A percentile compares a stretch with the other conserved stretches of the same genome.
These are phyloP conservation scores for Calonectria ilicicola DNA, from an alignment of 2,329 filamentous ascomycete genomes.

Conservation along the genomic window DNA sequence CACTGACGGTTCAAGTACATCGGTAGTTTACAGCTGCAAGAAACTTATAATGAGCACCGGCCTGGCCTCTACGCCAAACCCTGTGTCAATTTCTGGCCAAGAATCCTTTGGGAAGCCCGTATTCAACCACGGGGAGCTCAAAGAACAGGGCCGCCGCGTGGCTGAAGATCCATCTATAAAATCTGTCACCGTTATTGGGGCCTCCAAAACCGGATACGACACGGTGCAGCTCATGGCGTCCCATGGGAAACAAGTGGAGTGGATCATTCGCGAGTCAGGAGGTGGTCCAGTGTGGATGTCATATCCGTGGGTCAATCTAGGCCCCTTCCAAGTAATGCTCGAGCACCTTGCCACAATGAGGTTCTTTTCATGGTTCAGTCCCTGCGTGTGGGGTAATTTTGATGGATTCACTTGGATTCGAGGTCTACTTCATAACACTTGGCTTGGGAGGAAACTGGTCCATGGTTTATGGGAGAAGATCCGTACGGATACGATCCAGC, in stretches of 20 bases:
- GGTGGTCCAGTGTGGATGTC: constrained; percentile 13
- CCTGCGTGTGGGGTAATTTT: not conserved
- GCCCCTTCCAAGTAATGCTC: not conserved
- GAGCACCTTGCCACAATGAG: not conserved
- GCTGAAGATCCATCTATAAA: not conserved
- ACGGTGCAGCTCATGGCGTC: not conserved
- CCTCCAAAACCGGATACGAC: constrained; percentile 2
- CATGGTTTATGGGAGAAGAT: not conserved
- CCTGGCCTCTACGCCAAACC: not conserved
- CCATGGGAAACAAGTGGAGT: constrained; percentile 3
- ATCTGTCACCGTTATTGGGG: not conserved
- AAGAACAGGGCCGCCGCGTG: not conserved
- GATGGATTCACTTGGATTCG: not conserved
- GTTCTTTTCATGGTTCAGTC: not conserved
- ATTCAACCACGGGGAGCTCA: not conserved
- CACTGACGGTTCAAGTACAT: not conserved
- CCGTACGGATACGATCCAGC: not conserved
- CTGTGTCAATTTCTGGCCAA: not conserved
- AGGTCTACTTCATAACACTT: not conserved
- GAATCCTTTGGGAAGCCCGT: not conserved
- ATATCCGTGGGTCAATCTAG: not conserved
- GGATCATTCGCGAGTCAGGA: constrained; percentile 1
- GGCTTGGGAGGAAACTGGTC: not conserved
- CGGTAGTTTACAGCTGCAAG: not conserved
- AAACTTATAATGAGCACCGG: not conserved